Evolutionary conservation across 768 basidiomycete genomes (phyloP).

Genomic region (Cystofilobasidium macerans): DNA sequence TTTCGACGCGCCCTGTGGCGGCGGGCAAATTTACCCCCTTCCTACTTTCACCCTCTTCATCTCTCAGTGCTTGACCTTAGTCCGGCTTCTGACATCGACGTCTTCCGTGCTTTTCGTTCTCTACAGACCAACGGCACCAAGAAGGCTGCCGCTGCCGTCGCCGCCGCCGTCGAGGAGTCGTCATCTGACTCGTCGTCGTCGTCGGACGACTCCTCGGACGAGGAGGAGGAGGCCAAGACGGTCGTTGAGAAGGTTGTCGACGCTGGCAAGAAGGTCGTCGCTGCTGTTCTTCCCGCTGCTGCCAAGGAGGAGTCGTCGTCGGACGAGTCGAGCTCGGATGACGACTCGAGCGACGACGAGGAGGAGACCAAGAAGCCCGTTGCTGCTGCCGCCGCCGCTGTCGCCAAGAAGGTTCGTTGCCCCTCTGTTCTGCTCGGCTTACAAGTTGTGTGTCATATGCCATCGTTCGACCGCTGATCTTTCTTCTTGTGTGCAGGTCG

Average conservation of each 20-base stretch:
- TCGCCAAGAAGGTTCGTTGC: slow-evolving; percentile 9
- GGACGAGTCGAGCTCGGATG: slow-evolving; percentile 17
- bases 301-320: slow-evolving; percentile 9
- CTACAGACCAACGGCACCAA: slow-evolving; percentile 27
- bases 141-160: slow-evolving; percentile 29
- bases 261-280: slow-evolving; percentile 27
- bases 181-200: slow-evolving; percentile 28
- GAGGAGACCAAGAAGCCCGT: slow-evolving; percentile 19
- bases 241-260: slow-evolving; percentile 29
- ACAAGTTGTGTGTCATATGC: no score
- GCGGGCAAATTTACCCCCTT: neutral
- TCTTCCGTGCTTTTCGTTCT: no score
- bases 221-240: slow-evolving; percentile 44
- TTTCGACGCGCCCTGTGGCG: no score
- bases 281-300: slow-evolving; percentile 30
- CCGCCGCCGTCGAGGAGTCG: slow-evolving; percentile 24
- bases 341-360: slow-evolving; percentile 23
- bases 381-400: neutral
- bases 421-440: neutral
- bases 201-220: no score
- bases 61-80: no score
- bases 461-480: neutral
- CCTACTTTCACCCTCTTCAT: no score
- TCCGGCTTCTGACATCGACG: no score
- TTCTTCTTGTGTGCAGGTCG: neutral